Conservation (phyloP, 1,139 yeast genomes). For the Insectozyma bohioensis region DNA sequence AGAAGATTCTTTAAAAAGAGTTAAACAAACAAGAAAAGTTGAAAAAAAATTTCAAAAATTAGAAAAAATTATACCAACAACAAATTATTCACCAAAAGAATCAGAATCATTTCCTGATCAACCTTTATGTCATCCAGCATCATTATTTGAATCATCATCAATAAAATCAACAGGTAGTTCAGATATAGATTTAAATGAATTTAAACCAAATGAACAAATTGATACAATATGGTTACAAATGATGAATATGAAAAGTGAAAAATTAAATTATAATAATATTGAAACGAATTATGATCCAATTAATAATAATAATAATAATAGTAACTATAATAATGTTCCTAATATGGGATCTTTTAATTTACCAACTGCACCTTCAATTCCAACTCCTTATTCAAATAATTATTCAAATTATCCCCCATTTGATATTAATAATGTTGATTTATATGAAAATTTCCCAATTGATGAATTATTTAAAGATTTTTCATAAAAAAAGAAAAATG, state of each 20-base stretch:
- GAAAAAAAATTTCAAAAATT: background rate
- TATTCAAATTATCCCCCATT: constrained; percentile 3
- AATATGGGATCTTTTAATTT: background rate
- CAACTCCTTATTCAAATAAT: constrained; percentile 2
- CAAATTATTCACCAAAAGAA: constrained; percentile 1
- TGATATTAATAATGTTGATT: constrained; percentile 9
- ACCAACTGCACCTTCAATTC: too few species aligned
- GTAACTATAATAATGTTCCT: background rate
- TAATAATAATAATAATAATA: constrained; percentile 2
- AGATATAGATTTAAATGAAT: constrained; percentile 13
- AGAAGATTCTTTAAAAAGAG: constrained; percentile 15
- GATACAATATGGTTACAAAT: constrained; percentile 32
- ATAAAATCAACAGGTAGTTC: constrained; percentile 11
- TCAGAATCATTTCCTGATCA: background rate
- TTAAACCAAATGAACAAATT: constrained; percentile 21
- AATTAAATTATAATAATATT: constrained; percentile 1
- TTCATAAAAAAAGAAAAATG: too few species aligned
- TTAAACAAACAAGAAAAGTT: constrained; percentile 10
- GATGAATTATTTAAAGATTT: constrained; percentile 18
- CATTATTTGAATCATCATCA: constrained; percentile 6
- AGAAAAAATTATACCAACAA: background rate
- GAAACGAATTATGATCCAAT: constrained; percentile 1
- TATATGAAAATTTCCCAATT: constrained; percentile 17
- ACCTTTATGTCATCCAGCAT: constrained; percentile 3
- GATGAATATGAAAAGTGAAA: constrained; percentile 24